Evolutionary conservation across 371 early-diverging fungal species (phyloP).

Genomic region (Apophysomyces sp.): DNA sequence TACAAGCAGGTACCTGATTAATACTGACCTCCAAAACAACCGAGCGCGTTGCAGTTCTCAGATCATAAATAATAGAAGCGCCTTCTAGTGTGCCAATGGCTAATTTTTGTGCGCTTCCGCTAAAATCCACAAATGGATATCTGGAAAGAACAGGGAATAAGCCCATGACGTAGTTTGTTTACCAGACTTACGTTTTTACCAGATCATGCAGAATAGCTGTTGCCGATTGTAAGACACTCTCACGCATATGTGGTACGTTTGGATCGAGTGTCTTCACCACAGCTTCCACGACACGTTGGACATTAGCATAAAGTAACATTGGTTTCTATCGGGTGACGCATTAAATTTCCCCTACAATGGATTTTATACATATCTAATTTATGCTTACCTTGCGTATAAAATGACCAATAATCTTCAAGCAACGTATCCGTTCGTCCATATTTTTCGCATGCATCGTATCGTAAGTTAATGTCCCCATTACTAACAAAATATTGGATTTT

Average conservation of each 20-base stretch:
- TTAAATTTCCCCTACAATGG: neutral
- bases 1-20: neutral
- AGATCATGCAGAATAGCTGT: conserved; percentile 78
- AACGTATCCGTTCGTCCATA: conserved; percentile 52
- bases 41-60: conserved; percentile 82
- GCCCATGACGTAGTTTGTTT: neutral
- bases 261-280: conserved; percentile 88
- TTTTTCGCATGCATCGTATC: conserved; percentile 74
- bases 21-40: conserved; percentile 63
- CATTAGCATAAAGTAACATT: conserved; percentile 55
- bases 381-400: conserved; percentile 69
- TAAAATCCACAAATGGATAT: conserved; percentile 77
- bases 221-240: conserved; percentile 63
- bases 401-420: conserved; percentile 69
- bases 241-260: conserved; percentile 72
- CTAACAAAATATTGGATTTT: conserved; percentile 62
- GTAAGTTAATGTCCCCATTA: conserved; percentile 71
- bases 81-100: conserved; percentile 84
- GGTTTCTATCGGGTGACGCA: conserved; percentile 55
- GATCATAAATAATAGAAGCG: conserved; percentile 75
- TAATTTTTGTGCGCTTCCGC: conserved; percentile 72
- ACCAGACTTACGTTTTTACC: conserved; percentile 57
- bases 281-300: conserved; percentile 71
- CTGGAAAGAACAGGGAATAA: conserved; percentile 11
- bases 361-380: neutral